phyloP scores from a whole-genome alignment of 192 early-diverging fungal species.

The Dimargaris cristalligena region DNA sequence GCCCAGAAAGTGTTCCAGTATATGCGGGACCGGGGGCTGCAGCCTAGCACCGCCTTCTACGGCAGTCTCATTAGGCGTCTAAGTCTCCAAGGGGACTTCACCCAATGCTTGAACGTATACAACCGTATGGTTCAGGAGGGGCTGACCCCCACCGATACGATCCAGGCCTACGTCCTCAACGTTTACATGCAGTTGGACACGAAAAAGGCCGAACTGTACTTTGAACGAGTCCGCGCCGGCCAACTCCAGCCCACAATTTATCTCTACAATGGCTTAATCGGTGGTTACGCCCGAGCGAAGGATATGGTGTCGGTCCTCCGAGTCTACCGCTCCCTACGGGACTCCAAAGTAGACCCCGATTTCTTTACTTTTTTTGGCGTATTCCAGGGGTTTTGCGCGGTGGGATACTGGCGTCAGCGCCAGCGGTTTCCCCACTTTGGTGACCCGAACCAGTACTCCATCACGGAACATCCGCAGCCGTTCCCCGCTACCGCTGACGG shows the following conservation, averaged over 20 bases:
- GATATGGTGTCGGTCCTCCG: neutral
- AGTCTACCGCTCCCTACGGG: neutral
- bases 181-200: neutral
- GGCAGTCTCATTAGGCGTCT: neutral
- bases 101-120: neutral
- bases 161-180: neutral
- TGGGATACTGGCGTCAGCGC: neutral
- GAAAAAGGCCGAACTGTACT: neutral
- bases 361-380: neutral
- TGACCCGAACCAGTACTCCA: neutral
- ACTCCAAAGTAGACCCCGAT: neutral
- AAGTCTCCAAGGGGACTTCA: neutral
- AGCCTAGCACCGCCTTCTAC: neutral
- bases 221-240: neutral
- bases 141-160: neutral
- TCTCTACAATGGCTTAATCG: conserved; percentile 4
- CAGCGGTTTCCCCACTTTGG: neutral
- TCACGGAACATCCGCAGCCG: neutral
- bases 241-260: neutral
- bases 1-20: neutral
- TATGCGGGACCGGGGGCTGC: neutral
- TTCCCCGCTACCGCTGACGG: neutral
- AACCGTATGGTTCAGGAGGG: neutral
- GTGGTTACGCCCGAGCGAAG: neutral
- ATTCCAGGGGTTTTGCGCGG: conserved; percentile 1